These are phyloP conservation scores for Jamesozyma lodderae DNA, from an alignment of 805 yeast genomes.

Conservation along the genomic window DNA sequence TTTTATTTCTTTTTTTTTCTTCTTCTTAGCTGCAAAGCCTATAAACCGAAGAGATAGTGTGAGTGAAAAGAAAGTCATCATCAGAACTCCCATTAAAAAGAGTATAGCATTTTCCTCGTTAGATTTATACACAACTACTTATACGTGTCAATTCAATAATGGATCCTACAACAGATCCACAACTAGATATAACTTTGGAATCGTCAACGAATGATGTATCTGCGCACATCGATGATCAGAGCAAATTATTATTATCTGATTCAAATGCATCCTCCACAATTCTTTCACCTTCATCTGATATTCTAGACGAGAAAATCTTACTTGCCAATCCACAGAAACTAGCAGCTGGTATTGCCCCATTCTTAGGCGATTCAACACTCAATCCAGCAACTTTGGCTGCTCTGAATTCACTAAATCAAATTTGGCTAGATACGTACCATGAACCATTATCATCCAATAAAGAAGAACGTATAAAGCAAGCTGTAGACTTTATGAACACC, in stretches of 20 bases:
- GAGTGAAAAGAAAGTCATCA: too few species aligned
- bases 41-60: too few species aligned
- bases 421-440: constrained; percentile 12
- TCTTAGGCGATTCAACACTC: constrained; percentile 2
- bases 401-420: constrained; percentile 14
- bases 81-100: too few species aligned
- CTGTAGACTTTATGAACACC: constrained; percentile 16
- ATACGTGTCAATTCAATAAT: too few species aligned
- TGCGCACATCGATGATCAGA: background rate
- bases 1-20: too few species aligned
- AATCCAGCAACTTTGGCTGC: constrained; percentile 14
- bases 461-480: constrained; percentile 22
- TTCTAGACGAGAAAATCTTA: background rate
- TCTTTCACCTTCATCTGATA: background rate
- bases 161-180: constrained; percentile 1
- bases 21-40: too few species aligned
- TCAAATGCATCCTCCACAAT: background rate
- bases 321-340: background rate
- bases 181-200: background rate
- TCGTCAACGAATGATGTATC: background rate
- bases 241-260: background rate
- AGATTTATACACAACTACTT: too few species aligned
- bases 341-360: constrained; percentile 1
- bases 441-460: constrained; percentile 43
- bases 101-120: too few species aligned